Evolutionary conservation across 2,329 filamentous ascomycete genomes (phyloP), one percentile per base, ranked within the genome.

Genomic region (Nigrospora sphaerica): DNA sequence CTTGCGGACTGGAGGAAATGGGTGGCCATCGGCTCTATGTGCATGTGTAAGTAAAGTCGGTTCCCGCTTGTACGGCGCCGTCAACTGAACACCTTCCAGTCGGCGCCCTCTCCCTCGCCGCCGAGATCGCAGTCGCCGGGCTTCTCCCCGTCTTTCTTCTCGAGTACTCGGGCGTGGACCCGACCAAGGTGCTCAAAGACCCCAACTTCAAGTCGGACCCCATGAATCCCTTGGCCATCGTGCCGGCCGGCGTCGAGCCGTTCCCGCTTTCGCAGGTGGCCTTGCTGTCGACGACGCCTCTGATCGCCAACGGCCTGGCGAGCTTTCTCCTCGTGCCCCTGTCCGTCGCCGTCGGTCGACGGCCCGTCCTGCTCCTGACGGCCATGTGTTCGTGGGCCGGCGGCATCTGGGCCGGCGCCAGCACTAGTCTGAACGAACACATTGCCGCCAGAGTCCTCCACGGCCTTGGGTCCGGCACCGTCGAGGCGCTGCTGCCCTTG

Each of bases 251-350:
- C 14, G 54, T 59, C n/a, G 51, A 52, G 5, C 62, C 62, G 13
- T 14, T 37, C 12, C 59, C 63, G 1, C 50, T 65, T n/a, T 53
- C 47, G 44, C 52, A 57, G 36, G 54, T 66, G 11, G 52, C 58
- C 14, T 52, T 64, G 47, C 52, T 68, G 12, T 57, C 62, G 0
- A 64, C 64, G 1, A 52, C 65, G 5, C 65, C 66, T 18, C 50
- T 67, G 16, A 48, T 68, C 17, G 59, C 61, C 44, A 65, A 66
- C 43, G 65, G 65, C 14, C 53, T 61, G 12, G 60, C 64, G 4
- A 61, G 58, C 28, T 65, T 64, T 49, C 43, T 67, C n/a, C 59
- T 66, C n/a, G 58, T 68, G 1, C 65, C 66, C 10, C 53, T 69
- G n/a, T 65, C 64, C 1, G 62, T 62, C 13, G 63, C 57, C 38